phyloP scores from a whole-genome alignment of 2,329 filamentous ascomycete species.

The Endoconidiophora laricicola region DNA sequence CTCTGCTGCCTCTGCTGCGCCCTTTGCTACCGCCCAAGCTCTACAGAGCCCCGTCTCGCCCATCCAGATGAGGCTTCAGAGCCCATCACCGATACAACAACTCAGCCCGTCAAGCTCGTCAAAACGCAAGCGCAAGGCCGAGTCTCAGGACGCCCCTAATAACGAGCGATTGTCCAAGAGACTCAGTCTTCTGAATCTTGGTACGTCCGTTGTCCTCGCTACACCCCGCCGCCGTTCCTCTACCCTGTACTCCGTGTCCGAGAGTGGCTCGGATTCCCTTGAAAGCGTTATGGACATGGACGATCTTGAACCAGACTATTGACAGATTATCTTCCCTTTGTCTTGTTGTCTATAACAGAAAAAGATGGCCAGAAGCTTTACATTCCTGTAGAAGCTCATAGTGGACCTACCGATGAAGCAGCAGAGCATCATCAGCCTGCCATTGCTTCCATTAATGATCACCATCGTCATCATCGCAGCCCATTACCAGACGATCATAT shows the following conservation, averaged over 20 bases:
- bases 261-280: slow-evolving; percentile 7
- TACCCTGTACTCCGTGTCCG: slow-evolving; percentile 7
- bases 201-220: slow-evolving; percentile 30
- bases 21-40: slow-evolving; percentile 14
- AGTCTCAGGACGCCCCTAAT: slow-evolving; percentile 29
- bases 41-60: slow-evolving; percentile 10
- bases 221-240: slow-evolving; percentile 8
- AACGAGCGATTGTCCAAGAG: slow-evolving; percentile 70
- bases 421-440: too few species aligned
- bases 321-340: slow-evolving; percentile 4
- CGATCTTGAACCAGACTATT: slow-evolving; percentile 16
- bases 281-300: slow-evolving; percentile 12
- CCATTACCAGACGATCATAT: slow-evolving; percentile 34
- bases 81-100: too few species aligned
- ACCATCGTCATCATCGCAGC: slow-evolving; percentile 7
- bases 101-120: slow-evolving; percentile 13
- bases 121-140: slow-evolving; percentile 38
- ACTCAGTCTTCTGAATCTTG: slow-evolving; percentile 65
- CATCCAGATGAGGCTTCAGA: too few species aligned
- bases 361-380: slow-evolving; percentile 47
- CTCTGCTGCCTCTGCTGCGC: background rate
- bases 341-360: slow-evolving; percentile 27
- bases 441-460: slow-evolving; percentile 1
- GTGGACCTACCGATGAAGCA: too few species aligned
- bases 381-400: slow-evolving; percentile 38